Evolutionary conservation across 108 stramenopile species (phyloP).

Genomic region (Conticribra guillardii): DNA sequence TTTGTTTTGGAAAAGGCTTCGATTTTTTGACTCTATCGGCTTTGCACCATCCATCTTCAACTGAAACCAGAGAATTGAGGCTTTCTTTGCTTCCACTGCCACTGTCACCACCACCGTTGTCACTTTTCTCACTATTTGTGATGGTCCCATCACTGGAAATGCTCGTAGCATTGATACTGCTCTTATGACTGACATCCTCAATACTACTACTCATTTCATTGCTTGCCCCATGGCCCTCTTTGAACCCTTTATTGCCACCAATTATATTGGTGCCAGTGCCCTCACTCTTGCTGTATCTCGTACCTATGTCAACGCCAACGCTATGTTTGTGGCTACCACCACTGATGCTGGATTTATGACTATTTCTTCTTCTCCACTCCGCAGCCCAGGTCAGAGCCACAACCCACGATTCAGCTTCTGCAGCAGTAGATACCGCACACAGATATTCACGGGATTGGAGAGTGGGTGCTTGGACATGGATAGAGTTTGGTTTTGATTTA

Average conservation of each 20-base stretch:
- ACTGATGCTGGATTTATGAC: conserved; percentile 7
- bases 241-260: not conserved
- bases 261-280: too few species aligned
- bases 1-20: conserved; percentile 1
- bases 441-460: conserved; percentile 74
- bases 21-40: conserved; percentile 25
- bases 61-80: conserved; percentile 10
- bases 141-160: too few species aligned
- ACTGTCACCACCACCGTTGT: conserved; percentile 14
- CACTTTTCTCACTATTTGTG: conserved; percentile 5
- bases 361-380: conserved; percentile 37
- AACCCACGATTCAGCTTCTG: conserved; percentile 86
- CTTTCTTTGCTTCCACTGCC: conserved; percentile 27
- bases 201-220: not conserved
- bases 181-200: not conserved
- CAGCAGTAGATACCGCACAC: conserved; percentile 78
- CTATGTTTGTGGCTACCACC: conserved; percentile 5
- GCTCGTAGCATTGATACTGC: too few species aligned
- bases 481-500: conserved; percentile 14
- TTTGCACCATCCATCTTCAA: conserved; percentile 42
- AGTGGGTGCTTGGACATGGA: conserved; percentile 41
- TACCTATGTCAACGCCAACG: not conserved
- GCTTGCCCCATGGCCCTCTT: not conserved
- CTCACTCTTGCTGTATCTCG: too few species aligned
- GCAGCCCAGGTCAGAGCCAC: conserved; percentile 85